Conservation (phyloP, 176 grass and related monocot species). For the Elymus sibiricus region DNA sequence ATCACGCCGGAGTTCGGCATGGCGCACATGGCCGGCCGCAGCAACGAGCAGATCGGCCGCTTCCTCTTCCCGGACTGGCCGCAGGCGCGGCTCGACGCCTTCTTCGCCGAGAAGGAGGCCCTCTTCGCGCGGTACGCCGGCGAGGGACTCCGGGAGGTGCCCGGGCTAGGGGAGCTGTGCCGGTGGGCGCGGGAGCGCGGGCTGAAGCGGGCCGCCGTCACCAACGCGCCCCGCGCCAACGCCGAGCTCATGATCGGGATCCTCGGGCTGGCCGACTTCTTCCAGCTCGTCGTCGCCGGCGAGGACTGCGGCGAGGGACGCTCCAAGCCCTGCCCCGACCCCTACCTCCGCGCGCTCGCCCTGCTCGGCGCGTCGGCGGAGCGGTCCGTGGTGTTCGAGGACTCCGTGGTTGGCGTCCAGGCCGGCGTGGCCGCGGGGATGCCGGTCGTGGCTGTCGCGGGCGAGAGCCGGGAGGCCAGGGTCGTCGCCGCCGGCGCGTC, state of each 20-base stretch:
- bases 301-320: slow-evolving; percentile 49
- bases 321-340: slow-evolving; percentile 65
- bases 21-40: slow-evolving; percentile 66
- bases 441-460: slow-evolving; percentile 50
- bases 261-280: slow-evolving; percentile 77
- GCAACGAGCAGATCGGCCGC: slow-evolving; percentile 55
- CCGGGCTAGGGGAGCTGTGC: slow-evolving; percentile 49
- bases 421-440: slow-evolving; percentile 71
- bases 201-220: slow-evolving; percentile 66
- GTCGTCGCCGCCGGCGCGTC: slow-evolving; percentile 48
- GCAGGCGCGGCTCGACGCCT: slow-evolving; percentile 31
- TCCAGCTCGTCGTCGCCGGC: slow-evolving; percentile 52
- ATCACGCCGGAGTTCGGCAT: slow-evolving; percentile 79
- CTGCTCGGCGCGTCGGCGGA: slow-evolving; percentile 47
- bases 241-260: slow-evolving; percentile 73
- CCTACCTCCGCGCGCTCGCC: slow-evolving; percentile 58
- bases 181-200: slow-evolving; percentile 49
- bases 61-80: slow-evolving; percentile 79
- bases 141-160: slow-evolving; percentile 58
- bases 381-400: slow-evolving; percentile 66
- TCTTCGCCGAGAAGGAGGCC: slow-evolving; percentile 77
- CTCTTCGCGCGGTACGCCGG: slow-evolving; percentile 58
- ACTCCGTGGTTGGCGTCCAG: slow-evolving; percentile 55
- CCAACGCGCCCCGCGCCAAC: slow-evolving; percentile 76
- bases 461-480: slow-evolving; percentile 44